A percentile compares a stretch with the other conserved stretches of the same genome.
phyloP scores from a whole-genome alignment of 2,329 filamentous ascomycete genomes.

The Lasiodiplodia sp. region DNA sequence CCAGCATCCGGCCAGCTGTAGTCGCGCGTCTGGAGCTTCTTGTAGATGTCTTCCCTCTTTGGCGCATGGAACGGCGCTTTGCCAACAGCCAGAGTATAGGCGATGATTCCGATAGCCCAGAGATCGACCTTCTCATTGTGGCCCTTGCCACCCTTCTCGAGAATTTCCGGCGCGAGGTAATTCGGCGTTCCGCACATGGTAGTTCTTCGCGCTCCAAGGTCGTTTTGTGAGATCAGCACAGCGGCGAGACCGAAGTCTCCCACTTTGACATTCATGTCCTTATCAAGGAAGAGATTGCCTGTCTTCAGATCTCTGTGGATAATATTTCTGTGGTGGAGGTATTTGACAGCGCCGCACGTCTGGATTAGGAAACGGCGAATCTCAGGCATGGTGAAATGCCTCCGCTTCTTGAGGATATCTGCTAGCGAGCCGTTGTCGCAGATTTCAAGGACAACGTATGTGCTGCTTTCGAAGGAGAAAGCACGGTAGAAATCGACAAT shows the following conservation, averaged over 20 bases:
- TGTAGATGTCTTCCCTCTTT: constrained; percentile 85
- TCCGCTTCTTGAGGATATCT: constrained; percentile 95
- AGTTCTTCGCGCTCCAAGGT: constrained; percentile 85
- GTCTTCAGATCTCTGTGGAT: constrained; percentile 98
- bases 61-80: constrained; percentile 96
- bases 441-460: constrained; percentile 92
- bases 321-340: constrained; percentile 93
- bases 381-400: constrained; percentile 90
- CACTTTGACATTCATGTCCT: constrained; percentile 96
- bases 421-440: constrained; percentile 96
- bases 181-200: constrained; percentile 98
- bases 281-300: constrained; percentile 95
- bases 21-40: constrained; percentile 71
- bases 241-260: constrained; percentile 97
- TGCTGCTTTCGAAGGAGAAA: constrained; percentile 87
- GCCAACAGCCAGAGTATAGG: constrained; percentile 97
- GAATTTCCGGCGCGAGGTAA: constrained; percentile 95
- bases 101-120: constrained; percentile 97
- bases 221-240: constrained; percentile 86
- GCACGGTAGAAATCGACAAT: constrained; percentile 95
- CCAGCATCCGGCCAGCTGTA: constrained; percentile 80
- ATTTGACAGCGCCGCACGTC: constrained; percentile 96
- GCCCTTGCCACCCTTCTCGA: constrained; percentile 91
- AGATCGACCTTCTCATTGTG: constrained; percentile 98
- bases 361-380: constrained; percentile 93